These are phyloP conservation scores for Chaetomium cochliodes DNA, from an alignment of 495 filamentous ascomycete genomes.

Conservation along the genomic window DNA sequence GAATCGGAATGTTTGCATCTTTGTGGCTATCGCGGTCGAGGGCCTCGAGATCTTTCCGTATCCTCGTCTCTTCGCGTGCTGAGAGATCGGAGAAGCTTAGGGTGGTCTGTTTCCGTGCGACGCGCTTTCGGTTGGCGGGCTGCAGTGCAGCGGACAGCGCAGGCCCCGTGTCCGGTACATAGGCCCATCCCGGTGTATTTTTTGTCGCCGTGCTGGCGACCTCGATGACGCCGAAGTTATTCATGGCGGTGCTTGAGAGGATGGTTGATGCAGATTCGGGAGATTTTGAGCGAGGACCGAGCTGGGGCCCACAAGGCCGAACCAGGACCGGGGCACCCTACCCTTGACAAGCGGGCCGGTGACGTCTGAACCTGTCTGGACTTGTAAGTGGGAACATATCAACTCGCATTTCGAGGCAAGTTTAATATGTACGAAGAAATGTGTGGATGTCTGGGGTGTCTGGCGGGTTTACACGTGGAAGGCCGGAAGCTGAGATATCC, in stretches of 20 bases:
- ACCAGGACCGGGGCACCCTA: neutral
- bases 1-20: slow-evolving; percentile 68
- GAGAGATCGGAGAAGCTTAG: slow-evolving; percentile 62
- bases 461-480: neutral
- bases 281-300: slow-evolving; percentile 11
- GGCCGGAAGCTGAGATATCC: neutral
- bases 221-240: slow-evolving; percentile 67
- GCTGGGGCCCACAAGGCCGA: neutral
- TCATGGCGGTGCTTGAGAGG: slow-evolving; percentile 38
- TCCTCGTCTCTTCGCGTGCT: slow-evolving; percentile 69
- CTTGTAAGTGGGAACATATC: neutral
- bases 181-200: slow-evolving; percentile 79
- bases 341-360: slow-evolving; percentile 3
- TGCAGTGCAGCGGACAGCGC: slow-evolving; percentile 53
- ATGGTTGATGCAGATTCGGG: slow-evolving; percentile 12
- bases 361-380: slow-evolving; percentile 6
- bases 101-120: slow-evolving; percentile 55
- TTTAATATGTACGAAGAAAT: too few species aligned
- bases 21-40: slow-evolving; percentile 76
- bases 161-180: slow-evolving; percentile 74
- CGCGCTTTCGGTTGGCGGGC: slow-evolving; percentile 59
- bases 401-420: too few species aligned
- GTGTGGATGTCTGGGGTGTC: too few species aligned
- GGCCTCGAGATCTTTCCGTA: slow-evolving; percentile 71
- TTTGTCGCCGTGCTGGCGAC: slow-evolving; percentile 66